phyloP scores from a whole-genome alignment of 2,329 filamentous ascomycete species.

The Talaromyces sp. region DNA sequence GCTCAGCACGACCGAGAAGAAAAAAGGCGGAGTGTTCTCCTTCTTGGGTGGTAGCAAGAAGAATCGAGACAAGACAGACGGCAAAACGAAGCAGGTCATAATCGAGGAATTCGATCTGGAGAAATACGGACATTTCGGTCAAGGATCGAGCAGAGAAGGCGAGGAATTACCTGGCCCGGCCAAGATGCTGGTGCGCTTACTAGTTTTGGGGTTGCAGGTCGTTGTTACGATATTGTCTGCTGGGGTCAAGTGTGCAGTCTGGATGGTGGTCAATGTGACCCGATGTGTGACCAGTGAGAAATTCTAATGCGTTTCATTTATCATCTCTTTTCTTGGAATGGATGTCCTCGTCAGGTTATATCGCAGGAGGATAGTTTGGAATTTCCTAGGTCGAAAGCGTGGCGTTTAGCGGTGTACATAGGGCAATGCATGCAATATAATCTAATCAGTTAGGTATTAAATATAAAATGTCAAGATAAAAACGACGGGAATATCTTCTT shows the following conservation, averaged over 20 bases:
- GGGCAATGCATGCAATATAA: neutral
- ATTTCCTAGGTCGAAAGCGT: neutral
- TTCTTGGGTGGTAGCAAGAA: slow-evolving; percentile 1
- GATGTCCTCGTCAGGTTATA: neutral
- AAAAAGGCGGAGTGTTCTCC: slow-evolving; percentile 3
- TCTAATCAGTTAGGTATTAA: neutral
- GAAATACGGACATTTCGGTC: slow-evolving; percentile 38
- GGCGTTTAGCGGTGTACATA: neutral
- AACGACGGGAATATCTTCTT: no score
- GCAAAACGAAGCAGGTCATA: slow-evolving; percentile 30
- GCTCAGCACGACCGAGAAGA: neutral
- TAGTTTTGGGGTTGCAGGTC: slow-evolving; percentile 37
- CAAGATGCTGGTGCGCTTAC: slow-evolving; percentile 29
- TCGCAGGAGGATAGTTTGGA: neutral
- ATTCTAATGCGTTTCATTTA: slow-evolving; percentile 24
- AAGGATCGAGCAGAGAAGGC: slow-evolving; percentile 32
- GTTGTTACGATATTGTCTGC: slow-evolving; percentile 35
- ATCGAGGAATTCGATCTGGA: slow-evolving; percentile 44
- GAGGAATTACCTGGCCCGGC: slow-evolving; percentile 37
- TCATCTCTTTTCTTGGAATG: neutral
- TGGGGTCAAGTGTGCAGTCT: slow-evolving; percentile 37
- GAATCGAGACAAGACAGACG: slow-evolving; percentile 2
- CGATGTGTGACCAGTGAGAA: slow-evolving; percentile 40
- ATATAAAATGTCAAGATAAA: neutral
- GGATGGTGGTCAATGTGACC: slow-evolving; percentile 37